Conservation (phyloP, 2,329 filamentous ascomycete species). For the Emergomyces orientalis region DNA sequence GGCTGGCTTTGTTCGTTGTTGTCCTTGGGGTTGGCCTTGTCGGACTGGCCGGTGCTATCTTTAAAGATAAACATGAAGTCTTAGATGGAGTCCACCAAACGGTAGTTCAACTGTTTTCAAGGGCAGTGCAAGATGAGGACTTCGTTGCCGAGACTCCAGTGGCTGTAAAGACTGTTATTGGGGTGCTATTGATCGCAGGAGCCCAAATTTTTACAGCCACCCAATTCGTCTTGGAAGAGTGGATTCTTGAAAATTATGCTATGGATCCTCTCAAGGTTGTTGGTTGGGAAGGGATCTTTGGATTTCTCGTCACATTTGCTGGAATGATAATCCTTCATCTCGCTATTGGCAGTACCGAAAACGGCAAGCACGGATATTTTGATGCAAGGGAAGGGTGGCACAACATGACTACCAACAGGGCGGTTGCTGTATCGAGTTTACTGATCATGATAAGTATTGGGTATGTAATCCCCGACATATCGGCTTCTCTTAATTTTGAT, state of each 20-base stretch:
- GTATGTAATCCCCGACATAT: conserved; percentile 43
- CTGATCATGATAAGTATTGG: conserved; percentile 97
- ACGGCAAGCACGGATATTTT: conserved; percentile 73
- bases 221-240: conserved; percentile 94
- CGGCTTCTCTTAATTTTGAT: neutral
- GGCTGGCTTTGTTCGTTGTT: conserved; percentile 78
- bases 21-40: conserved; percentile 82
- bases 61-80: conserved; percentile 49
- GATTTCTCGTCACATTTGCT: conserved; percentile 67
- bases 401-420: conserved; percentile 63
- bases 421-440: conserved; percentile 67
- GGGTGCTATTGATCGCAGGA: conserved; percentile 80
- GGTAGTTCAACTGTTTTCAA: conserved; percentile 25
- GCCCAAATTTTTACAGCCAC: conserved; percentile 95
- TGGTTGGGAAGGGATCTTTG: conserved; percentile 92
- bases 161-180: conserved; percentile 63
- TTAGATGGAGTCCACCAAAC: conserved; percentile 20
- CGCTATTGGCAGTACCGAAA: conserved; percentile 62
- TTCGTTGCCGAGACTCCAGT: conserved; percentile 41
- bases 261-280: conserved; percentile 83
- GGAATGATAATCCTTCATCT: conserved; percentile 75
- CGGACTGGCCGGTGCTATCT: conserved; percentile 77
- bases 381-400: conserved; percentile 79
- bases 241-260: conserved; percentile 70
- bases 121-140: conserved; percentile 36